Conservation (phyloP, 306 rosid species). For the Ochetophila trinervis region DNA sequence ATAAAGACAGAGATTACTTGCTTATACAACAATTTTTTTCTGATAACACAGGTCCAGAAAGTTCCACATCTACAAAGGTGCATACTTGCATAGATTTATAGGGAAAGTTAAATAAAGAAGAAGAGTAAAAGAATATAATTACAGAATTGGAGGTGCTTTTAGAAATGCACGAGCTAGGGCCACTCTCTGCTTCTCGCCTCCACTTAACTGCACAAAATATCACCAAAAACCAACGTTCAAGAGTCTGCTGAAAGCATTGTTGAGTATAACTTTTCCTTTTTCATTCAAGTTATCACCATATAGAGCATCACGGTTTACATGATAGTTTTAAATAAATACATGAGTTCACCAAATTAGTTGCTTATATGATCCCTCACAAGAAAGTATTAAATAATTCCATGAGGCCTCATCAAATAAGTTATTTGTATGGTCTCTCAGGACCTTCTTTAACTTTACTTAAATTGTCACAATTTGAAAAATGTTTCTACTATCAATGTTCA, state of each 20-base stretch:
- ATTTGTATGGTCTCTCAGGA: not conserved
- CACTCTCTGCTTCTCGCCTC: conserved; percentile 99
- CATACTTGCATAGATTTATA: not conserved
- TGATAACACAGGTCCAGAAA: not conserved
- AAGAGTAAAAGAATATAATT: conserved; percentile 28
- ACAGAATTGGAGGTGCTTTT: conserved; percentile 92
- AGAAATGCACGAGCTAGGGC: conserved; percentile 94
- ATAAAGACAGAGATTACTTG: too few species aligned
- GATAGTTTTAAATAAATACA: too few species aligned
- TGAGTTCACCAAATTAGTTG: not conserved
- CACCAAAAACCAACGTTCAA: conserved; percentile 21
- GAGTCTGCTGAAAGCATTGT: conserved; percentile 2
- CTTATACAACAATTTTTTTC: too few species aligned
- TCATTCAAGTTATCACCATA: not conserved
- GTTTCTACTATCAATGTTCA: not conserved
- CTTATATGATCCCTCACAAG: not conserved
- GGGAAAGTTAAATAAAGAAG: conserved; percentile 11
- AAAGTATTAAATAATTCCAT: not conserved
- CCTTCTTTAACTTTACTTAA: not conserved
- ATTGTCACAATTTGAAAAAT: not conserved
- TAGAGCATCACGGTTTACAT: too few species aligned
- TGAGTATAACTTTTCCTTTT: not conserved
- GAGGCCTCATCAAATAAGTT: not conserved
- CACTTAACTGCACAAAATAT: conserved; percentile 67
- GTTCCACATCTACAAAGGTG: too few species aligned